Evolutionary conservation across 2,329 filamentous ascomycete species (phyloP).

Genomic region (Fusarium sp.): DNA sequence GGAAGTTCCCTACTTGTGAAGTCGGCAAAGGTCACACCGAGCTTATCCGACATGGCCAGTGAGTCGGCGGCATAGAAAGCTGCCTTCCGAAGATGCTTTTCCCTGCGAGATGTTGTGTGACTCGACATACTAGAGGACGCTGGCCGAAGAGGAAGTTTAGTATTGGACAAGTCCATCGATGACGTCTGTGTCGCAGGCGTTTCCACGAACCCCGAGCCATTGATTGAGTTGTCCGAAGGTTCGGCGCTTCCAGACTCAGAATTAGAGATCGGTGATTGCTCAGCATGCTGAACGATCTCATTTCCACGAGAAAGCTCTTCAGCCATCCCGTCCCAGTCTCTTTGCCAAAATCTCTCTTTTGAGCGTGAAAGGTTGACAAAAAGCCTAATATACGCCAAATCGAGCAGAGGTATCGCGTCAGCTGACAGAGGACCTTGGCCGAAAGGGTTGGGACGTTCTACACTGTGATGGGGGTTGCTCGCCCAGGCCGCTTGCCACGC

Average conservation of each 20-base stretch:
- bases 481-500: slow-evolving; percentile 96
- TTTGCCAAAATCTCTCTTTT: slow-evolving; percentile 93
- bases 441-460: slow-evolving; percentile 86
- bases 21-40: slow-evolving; percentile 87
- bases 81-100: slow-evolving; percentile 91
- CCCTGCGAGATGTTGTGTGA: slow-evolving; percentile 73
- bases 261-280: slow-evolving; percentile 66
- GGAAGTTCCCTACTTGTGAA: slow-evolving; percentile 86
- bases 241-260: slow-evolving; percentile 57
- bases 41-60: slow-evolving; percentile 85
- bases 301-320: slow-evolving; percentile 83
- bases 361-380: slow-evolving; percentile 93
- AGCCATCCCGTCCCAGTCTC: slow-evolving; percentile 92
- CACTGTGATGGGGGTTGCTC: slow-evolving; percentile 83
- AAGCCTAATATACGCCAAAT: slow-evolving; percentile 89
- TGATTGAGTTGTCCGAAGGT: slow-evolving; percentile 58
- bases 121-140: slow-evolving; percentile 44
- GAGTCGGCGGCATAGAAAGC: slow-evolving; percentile 95
- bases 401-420: slow-evolving; percentile 89
- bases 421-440: slow-evolving; percentile 85
- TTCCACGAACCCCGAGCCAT: slow-evolving; percentile 60
- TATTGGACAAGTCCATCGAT: slow-evolving; percentile 58
- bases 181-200: slow-evolving; percentile 62
- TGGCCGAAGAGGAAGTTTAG: slow-evolving; percentile 49
- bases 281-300: slow-evolving; percentile 79